A percentile compares a stretch with the other conserved stretches of the same genome.
These are phyloP conservation scores for Aspergillus persii DNA, from an alignment of 2,329 filamentous ascomycete species.

Conservation along the genomic window DNA sequence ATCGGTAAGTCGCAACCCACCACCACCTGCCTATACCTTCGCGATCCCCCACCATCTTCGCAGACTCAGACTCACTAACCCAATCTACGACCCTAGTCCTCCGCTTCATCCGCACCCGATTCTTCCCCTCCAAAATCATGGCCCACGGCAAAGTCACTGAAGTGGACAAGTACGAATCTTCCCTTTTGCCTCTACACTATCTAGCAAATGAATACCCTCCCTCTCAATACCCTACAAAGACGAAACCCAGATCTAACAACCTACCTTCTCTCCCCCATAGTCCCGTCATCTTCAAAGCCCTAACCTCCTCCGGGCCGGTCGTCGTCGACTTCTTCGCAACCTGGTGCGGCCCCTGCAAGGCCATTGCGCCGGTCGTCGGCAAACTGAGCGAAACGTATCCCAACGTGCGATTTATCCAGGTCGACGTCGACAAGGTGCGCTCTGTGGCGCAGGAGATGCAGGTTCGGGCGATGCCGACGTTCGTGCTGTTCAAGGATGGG, in stretches of 20 bases:
- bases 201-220: no score
- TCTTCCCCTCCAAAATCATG: conserved; percentile 13
- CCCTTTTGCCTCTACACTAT: no score
- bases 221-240: not conserved
- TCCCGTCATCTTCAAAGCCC: conserved; percentile 58
- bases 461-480: conserved; percentile 49
- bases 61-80: not conserved
- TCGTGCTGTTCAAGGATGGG: conserved; percentile 42
- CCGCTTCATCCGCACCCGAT: not conserved
- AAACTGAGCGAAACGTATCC: conserved; percentile 51
- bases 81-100: not conserved
- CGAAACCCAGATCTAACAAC: not conserved
- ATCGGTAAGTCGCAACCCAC: not conserved
- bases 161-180: conserved; percentile 33
- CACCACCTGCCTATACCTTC: not conserved
- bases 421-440: conserved; percentile 54
- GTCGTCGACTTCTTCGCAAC: conserved; percentile 55
- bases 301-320: conserved; percentile 50
- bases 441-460: conserved; percentile 50
- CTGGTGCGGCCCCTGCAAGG: conserved; percentile 59
- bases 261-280: conserved; percentile 30
- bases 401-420: conserved; percentile 53
- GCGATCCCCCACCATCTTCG: no score
- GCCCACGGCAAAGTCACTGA: conserved; percentile 37
- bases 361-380: conserved; percentile 53